Conservation (phyloP, 805 yeast genomes). For the Candida montana region DNA sequence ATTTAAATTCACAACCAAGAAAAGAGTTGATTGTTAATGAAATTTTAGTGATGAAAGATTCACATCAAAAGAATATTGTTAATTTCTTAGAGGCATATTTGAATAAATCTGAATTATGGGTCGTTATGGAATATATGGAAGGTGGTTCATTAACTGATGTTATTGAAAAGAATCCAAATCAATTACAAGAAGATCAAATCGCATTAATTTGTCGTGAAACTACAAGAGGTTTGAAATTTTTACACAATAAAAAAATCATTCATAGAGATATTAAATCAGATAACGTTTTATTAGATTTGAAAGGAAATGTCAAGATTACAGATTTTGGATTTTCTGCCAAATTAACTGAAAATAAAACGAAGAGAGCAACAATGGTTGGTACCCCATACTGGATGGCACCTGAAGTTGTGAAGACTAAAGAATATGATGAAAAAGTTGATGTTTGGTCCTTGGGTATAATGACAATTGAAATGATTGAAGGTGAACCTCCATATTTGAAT, state of each 20-base stretch:
- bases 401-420: constrained; percentile 92
- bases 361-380: constrained; percentile 98
- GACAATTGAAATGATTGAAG: constrained; percentile 98
- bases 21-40: constrained; percentile 95
- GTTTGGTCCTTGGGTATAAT: constrained; percentile 98
- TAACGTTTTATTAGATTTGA: constrained; percentile 76
- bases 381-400: constrained; percentile 99
- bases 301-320: constrained; percentile 86
- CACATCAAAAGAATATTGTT: constrained; percentile 91
- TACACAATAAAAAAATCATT: constrained; percentile 88
- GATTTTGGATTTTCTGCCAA: constrained; percentile 99
- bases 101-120: constrained; percentile 82
- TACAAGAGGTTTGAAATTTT: constrained; percentile 81
- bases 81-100: constrained; percentile 89
- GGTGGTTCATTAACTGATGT: constrained; percentile 97
- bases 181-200: constrained; percentile 78
- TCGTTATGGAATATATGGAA: constrained; percentile 99
- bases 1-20: constrained; percentile 82
- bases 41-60: constrained; percentile 93
- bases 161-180: constrained; percentile 76
- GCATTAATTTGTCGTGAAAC: constrained; percentile 90
- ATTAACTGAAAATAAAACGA: constrained; percentile 72
- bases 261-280: constrained; percentile 98
- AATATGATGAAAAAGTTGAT: constrained; percentile 95
- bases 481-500: constrained; percentile 96